These are phyloP conservation scores for Suhomyces xylopsoci DNA, from an alignment of 805 yeast species.

Conservation along the genomic window DNA sequence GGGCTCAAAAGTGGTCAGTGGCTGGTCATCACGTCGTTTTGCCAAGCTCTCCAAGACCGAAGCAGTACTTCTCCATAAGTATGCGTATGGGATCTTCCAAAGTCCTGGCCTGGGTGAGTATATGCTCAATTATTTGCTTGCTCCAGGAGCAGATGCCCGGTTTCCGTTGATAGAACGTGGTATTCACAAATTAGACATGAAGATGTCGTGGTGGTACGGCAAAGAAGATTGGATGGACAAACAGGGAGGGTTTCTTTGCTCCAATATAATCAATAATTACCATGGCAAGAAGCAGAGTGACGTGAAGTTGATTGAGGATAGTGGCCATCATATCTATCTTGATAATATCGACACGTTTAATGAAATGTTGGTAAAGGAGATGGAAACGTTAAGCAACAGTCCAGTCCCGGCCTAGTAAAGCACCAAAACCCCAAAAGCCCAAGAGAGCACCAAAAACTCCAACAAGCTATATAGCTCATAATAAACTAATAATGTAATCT, in stretches of 20 bases:
- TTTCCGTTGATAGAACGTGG: slow-evolving; percentile 58
- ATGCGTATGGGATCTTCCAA: slow-evolving; percentile 80
- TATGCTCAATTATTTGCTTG: slow-evolving; percentile 75
- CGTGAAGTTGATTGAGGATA: slow-evolving; percentile 45
- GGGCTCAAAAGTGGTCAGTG: slow-evolving; percentile 83
- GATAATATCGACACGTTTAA: slow-evolving; percentile 62
- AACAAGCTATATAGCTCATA: not conserved
- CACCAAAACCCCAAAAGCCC: no score
- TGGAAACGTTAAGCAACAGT: slow-evolving; percentile 28
- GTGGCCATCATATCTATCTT: slow-evolving; percentile 79
- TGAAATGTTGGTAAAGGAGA: slow-evolving; percentile 46
- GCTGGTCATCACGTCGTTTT: slow-evolving; percentile 86
- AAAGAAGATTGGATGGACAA: slow-evolving; percentile 64
- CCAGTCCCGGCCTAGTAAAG: no score
- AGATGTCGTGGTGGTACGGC: slow-evolving; percentile 84
- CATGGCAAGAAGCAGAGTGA: slow-evolving; percentile 17
- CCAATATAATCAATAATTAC: slow-evolving; percentile 27
- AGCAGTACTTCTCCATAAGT: slow-evolving; percentile 60
- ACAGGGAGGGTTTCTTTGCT: slow-evolving; percentile 44
- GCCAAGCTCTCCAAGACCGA: slow-evolving; percentile 50
- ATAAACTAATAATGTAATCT: no score
- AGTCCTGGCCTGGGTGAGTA: slow-evolving; percentile 93
- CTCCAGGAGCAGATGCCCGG: slow-evolving; percentile 90
- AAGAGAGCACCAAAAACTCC: no score
- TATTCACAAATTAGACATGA: slow-evolving; percentile 51